phyloP scores from a whole-genome alignment of 2,329 filamentous ascomycete genomes.

The Rutstroemia sp. region DNA sequence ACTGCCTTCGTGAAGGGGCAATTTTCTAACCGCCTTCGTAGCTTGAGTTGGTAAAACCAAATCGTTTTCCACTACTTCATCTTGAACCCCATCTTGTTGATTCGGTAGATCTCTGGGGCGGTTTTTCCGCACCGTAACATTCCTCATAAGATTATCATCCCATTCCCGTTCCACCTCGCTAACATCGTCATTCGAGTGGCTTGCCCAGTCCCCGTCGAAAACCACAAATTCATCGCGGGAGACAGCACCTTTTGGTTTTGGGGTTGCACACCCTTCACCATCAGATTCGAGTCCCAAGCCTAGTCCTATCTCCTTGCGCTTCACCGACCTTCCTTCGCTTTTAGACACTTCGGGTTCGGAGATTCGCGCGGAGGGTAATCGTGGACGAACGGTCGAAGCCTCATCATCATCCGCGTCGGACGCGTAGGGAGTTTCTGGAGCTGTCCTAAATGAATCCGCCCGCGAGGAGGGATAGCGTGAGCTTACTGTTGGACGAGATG shows the following conservation, averaged over 20 bases:
- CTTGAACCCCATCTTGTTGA: constrained; percentile 26
- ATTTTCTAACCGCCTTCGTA: constrained; percentile 33
- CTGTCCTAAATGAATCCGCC: constrained; percentile 66
- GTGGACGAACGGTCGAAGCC: constrained; percentile 34
- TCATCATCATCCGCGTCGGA: constrained; percentile 54
- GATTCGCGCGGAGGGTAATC: constrained; percentile 18
- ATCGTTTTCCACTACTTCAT: constrained; percentile 41
- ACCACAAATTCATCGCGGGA: constrained; percentile 43
- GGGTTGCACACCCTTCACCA: constrained; percentile 27
- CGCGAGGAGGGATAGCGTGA: constrained; percentile 37
- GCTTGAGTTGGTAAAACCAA: constrained; percentile 45
- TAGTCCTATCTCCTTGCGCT: constrained; percentile 26
- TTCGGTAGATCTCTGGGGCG: constrained; percentile 15
- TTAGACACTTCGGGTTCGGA: constrained; percentile 17
- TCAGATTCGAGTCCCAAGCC: constrained; percentile 35
- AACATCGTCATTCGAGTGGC: constrained; percentile 24
- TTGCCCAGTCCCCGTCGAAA: constrained; percentile 54
- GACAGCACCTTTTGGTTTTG: constrained; percentile 24
- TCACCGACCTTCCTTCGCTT: constrained; percentile 11
- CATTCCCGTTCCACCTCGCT: constrained; percentile 46
- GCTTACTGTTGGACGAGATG: constrained; percentile 37
- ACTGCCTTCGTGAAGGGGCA: constrained; percentile 25
- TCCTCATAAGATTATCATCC: constrained; percentile 46
- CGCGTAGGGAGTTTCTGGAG: constrained; percentile 54
- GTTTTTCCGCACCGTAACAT: constrained; percentile 45